Evolutionary conservation across 2,329 filamentous ascomycete genomes (phyloP).

Genomic region (Clonostachys rosea): DNA sequence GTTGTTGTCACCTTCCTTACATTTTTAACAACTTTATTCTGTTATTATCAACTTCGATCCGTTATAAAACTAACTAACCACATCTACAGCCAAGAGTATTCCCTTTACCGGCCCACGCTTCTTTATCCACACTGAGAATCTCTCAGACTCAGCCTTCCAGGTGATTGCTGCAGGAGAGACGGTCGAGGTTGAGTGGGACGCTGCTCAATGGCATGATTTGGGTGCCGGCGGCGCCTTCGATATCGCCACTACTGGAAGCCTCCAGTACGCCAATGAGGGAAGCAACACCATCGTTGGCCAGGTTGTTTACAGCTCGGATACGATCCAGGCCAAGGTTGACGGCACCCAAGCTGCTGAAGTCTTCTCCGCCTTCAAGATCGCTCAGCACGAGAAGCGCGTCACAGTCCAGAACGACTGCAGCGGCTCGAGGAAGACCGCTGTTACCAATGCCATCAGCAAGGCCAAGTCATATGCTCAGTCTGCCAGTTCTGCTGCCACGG

Average conservation of each 20-base stretch:
- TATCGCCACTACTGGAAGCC: slow-evolving; percentile 44
- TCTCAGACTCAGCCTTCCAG: slow-evolving; percentile 39
- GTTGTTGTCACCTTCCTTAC: no score
- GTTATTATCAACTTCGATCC: no score
- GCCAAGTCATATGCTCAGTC: slow-evolving; percentile 22
- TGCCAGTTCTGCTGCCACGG: no score
- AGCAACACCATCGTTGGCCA: slow-evolving; percentile 44
- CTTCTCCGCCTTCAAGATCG: slow-evolving; percentile 18
- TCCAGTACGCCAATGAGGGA: slow-evolving; percentile 44
- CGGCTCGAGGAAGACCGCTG: slow-evolving; percentile 20
- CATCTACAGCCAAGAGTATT: slow-evolving; percentile 25
- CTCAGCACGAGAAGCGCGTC: no score
- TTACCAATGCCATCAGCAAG: slow-evolving; percentile 40
- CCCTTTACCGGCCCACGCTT: slow-evolving; percentile 45
- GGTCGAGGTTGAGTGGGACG: slow-evolving; percentile 42
- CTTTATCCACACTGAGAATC: slow-evolving; percentile 31
- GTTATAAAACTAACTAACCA: not conserved
- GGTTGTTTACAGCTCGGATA: slow-evolving; percentile 50
- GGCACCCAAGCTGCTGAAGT: slow-evolving; percentile 42
- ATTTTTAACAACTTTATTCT: no score
- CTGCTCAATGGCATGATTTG: slow-evolving; percentile 44
- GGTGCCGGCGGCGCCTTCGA: slow-evolving; percentile 42
- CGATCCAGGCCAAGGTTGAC: slow-evolving; percentile 48
- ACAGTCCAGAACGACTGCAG: no score
- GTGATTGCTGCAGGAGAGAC: slow-evolving; percentile 35